Evolutionary conservation across 371 early-diverging fungal species (phyloP), one percentile per base, ranked within the genome.

Genomic region (Gilbertella persicaria): DNA sequence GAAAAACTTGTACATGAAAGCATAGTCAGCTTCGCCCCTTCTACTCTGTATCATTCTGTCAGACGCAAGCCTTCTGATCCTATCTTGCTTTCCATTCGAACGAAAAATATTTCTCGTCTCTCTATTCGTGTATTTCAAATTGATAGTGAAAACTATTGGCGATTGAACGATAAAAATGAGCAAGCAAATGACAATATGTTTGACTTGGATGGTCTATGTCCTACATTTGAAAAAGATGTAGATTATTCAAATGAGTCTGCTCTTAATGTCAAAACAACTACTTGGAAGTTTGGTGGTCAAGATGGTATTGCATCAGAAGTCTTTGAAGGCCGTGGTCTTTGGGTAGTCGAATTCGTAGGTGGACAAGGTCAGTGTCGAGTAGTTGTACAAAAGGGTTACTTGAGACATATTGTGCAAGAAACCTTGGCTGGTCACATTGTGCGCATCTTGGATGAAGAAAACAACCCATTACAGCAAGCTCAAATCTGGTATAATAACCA

Each of bases 381-480:
- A 17, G 55, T 78, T 44, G 50, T 78, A 10, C 71, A 72, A 68
- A 78, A 74, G 80, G 84, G 84, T 3, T 65, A 67, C 28, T 54
- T 82, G 26, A 67, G 75, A 23, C 79, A 71, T 44, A 38, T 82
- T 14, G 58, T 68, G 23, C 73, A 77, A 54, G 57, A 70, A 3
- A 79, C 73, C 17, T 41, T 64, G 3, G 81, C 75, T 0, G 84
- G 84, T 0, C 82, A 82, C 54, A 45, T 80, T 17, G 49, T 82
- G 20, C 62, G 66, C 0, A 57, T 82, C 10, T 40, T 80, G 4
- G 73, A 79, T 54, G 84, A 84, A 47, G 33, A 67, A 0, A 63
- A 64, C 9, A 38, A 52, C 10, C 42, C 61, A 6, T 20, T 79
- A 5, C 25, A 66, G 5, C 38, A 64, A 17, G 59, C 66, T 33